Evolutionary conservation across 768 basidiomycete species (phyloP).

Genomic region (Kwoniella dendrophila): DNA sequence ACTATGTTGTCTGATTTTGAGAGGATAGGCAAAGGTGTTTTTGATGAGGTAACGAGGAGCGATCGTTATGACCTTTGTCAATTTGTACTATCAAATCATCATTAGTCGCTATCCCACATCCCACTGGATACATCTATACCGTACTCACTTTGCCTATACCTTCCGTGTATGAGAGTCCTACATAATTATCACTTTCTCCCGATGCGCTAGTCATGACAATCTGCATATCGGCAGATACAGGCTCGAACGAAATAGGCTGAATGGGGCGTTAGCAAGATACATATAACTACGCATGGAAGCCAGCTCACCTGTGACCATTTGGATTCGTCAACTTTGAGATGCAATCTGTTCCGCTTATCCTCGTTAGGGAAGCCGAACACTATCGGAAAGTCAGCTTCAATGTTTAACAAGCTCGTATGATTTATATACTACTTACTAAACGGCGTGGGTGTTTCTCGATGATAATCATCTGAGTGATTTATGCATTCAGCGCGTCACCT

Average conservation of each 20-base stretch:
- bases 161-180: conserved; percentile 88
- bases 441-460: conserved; percentile 62
- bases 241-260: conserved; percentile 80
- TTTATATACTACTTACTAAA: conserved; percentile 67
- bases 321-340: conserved; percentile 78
- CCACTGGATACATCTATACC: not conserved
- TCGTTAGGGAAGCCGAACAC: conserved; percentile 80
- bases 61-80: conserved; percentile 89
- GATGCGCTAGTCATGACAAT: conserved; percentile 69
- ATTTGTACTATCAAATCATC: conserved; percentile 66
- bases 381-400: conserved; percentile 50
- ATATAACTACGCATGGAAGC: not conserved
- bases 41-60: conserved; percentile 87
- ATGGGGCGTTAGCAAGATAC: not conserved
- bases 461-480: conserved; percentile 57
- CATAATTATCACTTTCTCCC: conserved; percentile 67
- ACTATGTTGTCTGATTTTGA: conserved; percentile 86
- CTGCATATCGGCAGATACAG: conserved; percentile 85
- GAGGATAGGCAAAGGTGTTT: conserved; percentile 70
- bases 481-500: conserved; percentile 24
- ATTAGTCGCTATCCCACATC: not conserved
- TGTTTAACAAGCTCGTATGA: not conserved
- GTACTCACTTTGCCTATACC: conserved; percentile 75
- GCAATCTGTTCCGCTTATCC: conserved; percentile 78
- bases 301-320: conserved; percentile 72